Percentiles rank a stretch among this genome's conserved stretches.
Evolutionary conservation across 1,284 basidiomycete genomes (phyloP).

Genomic region (Rhodotorula sp.): DNA sequence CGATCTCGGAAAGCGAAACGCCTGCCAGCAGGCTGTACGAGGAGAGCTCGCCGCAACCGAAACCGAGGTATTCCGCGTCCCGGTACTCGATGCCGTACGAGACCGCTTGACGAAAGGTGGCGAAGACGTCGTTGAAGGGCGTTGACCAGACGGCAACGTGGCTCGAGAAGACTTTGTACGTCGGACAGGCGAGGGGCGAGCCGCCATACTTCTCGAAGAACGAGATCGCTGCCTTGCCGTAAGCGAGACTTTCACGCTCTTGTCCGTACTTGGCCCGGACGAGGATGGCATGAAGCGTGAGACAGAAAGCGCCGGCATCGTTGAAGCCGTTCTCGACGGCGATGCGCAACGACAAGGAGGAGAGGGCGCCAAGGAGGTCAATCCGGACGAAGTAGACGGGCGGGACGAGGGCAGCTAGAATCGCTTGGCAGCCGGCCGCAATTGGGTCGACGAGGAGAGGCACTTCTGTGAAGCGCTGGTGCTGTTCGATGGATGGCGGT

Average conservation of each 20-base stretch:
- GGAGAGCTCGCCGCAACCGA: constrained; percentile 30
- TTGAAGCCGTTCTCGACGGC: constrained; percentile 26
- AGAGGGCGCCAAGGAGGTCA: constrained; percentile 33
- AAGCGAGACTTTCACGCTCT: constrained; percentile 9
- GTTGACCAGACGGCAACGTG: constrained; percentile 30
- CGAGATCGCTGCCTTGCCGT: constrained; percentile 26
- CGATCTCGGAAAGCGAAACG: constrained; percentile 16
- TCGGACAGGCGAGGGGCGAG: constrained; percentile 31
- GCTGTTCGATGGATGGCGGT: too few relatives aligned
- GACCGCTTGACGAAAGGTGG: constrained; percentile 19
- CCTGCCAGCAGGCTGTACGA: constrained; percentile 17
- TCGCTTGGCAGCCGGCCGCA: constrained; percentile 22
- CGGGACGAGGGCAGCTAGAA: constrained; percentile 33
- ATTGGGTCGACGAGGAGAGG: constrained; percentile 11
- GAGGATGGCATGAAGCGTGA: constrained; percentile 35
- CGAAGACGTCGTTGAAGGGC: constrained; percentile 17
- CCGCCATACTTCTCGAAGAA: constrained; percentile 33
- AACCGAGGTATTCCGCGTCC: constrained; percentile 37
- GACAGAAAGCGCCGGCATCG: constrained; percentile 30
- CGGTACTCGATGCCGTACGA: constrained; percentile 31
- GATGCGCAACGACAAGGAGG: constrained; percentile 21
- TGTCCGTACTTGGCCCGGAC: constrained; percentile 19
- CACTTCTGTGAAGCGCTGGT: not conserved
- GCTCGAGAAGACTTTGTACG: constrained; percentile 36
- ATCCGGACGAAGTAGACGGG: constrained; percentile 38